A percentile compares a stretch with the other conserved stretches of the same genome.
These are phyloP conservation scores for Hygrophila difformis DNA, from an alignment of 257 asterid species.

Conservation along the genomic window DNA sequence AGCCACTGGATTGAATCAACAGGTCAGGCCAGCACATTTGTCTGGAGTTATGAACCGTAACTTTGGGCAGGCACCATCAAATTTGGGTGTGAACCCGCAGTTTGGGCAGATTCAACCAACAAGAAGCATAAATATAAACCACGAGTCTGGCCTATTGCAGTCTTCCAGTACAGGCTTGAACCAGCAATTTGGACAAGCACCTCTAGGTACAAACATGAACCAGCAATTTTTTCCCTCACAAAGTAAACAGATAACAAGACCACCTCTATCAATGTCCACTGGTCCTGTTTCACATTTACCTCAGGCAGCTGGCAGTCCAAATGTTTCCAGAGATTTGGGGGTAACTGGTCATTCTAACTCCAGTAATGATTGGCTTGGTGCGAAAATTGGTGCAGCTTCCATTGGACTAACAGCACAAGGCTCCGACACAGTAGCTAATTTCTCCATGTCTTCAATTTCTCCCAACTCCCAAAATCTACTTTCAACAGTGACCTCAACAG, in stretches of 20 bases:
- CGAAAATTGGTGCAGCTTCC: slow-evolving; percentile 35
- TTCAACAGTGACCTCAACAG: slow-evolving; percentile 34
- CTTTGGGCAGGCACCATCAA: slow-evolving; percentile 31
- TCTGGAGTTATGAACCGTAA: slow-evolving; percentile 17
- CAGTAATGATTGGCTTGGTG: slow-evolving; percentile 45
- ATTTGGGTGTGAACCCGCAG: slow-evolving; percentile 16
- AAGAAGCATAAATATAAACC: slow-evolving; percentile 19
- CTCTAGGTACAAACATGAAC: slow-evolving; percentile 40
- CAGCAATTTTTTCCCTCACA: slow-evolving; percentile 57
- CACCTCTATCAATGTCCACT: slow-evolving; percentile 36
- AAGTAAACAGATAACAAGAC: slow-evolving; percentile 41
- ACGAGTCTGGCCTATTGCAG: slow-evolving; percentile 32
- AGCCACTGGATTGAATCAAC: too few relatives aligned
- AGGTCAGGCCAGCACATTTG: background rate
- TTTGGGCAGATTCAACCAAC: slow-evolving; percentile 17
- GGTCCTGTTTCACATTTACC: slow-evolving; percentile 42
- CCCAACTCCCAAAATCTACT: slow-evolving; percentile 36
- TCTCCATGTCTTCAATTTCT: slow-evolving; percentile 32
- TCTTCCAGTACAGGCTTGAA: slow-evolving; percentile 28
- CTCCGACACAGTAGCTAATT: slow-evolving; percentile 35
- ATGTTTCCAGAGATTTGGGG: slow-evolving; percentile 35
- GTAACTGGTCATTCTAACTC: slow-evolving; percentile 40
- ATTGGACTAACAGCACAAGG: slow-evolving; percentile 32
- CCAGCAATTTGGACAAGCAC: slow-evolving; percentile 37
- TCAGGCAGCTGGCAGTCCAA: slow-evolving; percentile 31